phyloP scores from a whole-genome alignment of 441 rosid species.

The Raphanus hybrid region DNA sequence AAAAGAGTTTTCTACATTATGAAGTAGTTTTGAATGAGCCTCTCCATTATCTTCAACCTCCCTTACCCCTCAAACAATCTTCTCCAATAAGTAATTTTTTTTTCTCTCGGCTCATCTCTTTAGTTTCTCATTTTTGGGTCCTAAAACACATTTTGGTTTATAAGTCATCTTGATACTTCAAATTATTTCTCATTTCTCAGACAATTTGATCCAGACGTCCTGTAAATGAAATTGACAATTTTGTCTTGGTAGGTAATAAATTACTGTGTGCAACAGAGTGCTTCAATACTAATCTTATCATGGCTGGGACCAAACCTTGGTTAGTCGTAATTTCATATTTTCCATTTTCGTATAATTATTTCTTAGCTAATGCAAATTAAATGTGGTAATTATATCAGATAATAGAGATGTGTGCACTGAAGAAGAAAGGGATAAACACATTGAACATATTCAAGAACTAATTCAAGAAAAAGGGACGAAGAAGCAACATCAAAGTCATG shows the following conservation, averaged over 20 bases:
- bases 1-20: too few species aligned
- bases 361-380: background rate
- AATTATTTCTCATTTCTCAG: conserved; percentile 9
- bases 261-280: conserved; percentile 33
- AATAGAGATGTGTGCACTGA: conserved; percentile 62
- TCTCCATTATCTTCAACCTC: conserved; percentile 42
- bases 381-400: conserved; percentile 37
- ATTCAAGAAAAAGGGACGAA: conserved; percentile 53
- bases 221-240: background rate
- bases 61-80: conserved; percentile 33
- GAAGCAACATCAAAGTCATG: conserved; percentile 59
- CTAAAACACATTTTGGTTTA: conserved; percentile 13
- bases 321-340: conserved; percentile 14
- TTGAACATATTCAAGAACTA: conserved; percentile 66
- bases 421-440: conserved; percentile 72
- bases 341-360: background rate
- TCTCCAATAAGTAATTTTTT: conserved; percentile 23
- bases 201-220: background rate
- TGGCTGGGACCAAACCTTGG: conserved; percentile 49
- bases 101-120: background rate
- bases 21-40: conserved; percentile 16
- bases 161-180: conserved; percentile 14
- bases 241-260: conserved; percentile 29
- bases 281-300: conserved; percentile 36
- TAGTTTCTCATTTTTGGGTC: conserved; percentile 17